Percentiles rank a stretch among this genome's conserved stretches.
These are phyloP conservation scores for Arthrobotrys sinensis DNA, from an alignment of 2,329 filamentous ascomycete species.

Conservation along the genomic window DNA sequence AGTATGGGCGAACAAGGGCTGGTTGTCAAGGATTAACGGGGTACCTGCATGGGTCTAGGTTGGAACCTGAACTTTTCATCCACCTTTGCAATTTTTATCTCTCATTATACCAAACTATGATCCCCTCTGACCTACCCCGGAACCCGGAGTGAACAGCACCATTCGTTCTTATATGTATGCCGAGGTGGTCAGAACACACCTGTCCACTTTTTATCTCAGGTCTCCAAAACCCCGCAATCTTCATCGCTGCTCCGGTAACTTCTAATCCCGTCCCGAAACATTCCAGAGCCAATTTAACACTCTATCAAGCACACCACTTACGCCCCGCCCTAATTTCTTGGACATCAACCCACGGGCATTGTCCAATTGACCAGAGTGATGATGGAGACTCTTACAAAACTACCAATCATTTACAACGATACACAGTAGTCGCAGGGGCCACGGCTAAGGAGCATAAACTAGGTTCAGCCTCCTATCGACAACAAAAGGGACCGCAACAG, in stretches of 20 bases:
- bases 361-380: neutral
- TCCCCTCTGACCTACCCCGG: neutral
- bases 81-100: neutral
- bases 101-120: neutral
- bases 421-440: neutral
- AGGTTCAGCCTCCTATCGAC: neutral
- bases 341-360: neutral
- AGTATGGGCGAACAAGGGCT: neutral
- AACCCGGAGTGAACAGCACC: neutral
- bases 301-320: neutral
- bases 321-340: too few relatives aligned
- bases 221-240: neutral
- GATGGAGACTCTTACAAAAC: neutral
- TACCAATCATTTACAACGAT: neutral
- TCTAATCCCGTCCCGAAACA: neutral
- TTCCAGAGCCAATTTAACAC: neutral
- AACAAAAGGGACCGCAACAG: neutral
- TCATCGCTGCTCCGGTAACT: neutral
- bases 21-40: too few relatives aligned
- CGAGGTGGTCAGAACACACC: neutral
- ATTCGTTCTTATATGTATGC: constrained; percentile 16
- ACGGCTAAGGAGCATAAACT: neutral
- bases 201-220: neutral
- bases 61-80: too few relatives aligned
- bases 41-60: too few relatives aligned